phyloP scores from a whole-genome alignment of 2,329 filamentous ascomycete genomes.

The Massarina eburnea region DNA sequence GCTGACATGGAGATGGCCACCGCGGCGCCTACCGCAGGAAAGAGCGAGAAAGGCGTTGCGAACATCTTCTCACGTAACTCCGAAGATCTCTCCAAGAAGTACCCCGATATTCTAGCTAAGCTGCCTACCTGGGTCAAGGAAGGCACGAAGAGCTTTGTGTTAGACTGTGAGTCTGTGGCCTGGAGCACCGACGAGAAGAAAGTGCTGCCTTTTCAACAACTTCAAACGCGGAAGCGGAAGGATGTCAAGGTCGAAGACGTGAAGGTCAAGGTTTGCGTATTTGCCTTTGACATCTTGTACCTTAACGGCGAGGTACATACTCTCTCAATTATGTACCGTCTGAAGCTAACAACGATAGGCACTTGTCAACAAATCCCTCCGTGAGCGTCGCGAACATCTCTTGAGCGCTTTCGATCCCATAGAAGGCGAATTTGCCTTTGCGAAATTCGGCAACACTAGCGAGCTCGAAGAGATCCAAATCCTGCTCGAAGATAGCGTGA shows the following conservation, averaged over 20 bases:
- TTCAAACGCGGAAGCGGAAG: conserved; percentile 98
- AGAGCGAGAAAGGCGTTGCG: conserved; percentile 72
- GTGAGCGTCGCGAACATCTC: conserved; percentile 78
- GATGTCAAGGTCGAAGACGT: conserved; percentile 95
- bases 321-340: neutral
- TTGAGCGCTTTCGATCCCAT: conserved; percentile 70
- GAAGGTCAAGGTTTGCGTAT: conserved; percentile 95
- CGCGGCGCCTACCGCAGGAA: conserved; percentile 60
- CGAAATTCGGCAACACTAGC: conserved; percentile 80
- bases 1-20: conserved; percentile 68
- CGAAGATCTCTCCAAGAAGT: conserved; percentile 95
- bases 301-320: conserved; percentile 74
- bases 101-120: conserved; percentile 90
- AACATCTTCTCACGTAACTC: conserved; percentile 98
- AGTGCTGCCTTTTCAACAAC: conserved; percentile 92
- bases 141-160: conserved; percentile 89
- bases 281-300: conserved; percentile 93
- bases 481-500: conserved; percentile 91
- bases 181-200: conserved; percentile 97
- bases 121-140: conserved; percentile 86
- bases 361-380: conserved; percentile 81
- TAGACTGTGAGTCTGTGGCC: conserved; percentile 97
- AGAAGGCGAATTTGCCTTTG: conserved; percentile 90
- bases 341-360: conserved; percentile 48
- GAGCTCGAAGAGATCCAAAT: conserved; percentile 92